Evolutionary conservation across 2,329 filamentous ascomycete genomes (phyloP), one percentile per base, ranked within the genome.

Genomic region (Fusarium transvaalense): DNA sequence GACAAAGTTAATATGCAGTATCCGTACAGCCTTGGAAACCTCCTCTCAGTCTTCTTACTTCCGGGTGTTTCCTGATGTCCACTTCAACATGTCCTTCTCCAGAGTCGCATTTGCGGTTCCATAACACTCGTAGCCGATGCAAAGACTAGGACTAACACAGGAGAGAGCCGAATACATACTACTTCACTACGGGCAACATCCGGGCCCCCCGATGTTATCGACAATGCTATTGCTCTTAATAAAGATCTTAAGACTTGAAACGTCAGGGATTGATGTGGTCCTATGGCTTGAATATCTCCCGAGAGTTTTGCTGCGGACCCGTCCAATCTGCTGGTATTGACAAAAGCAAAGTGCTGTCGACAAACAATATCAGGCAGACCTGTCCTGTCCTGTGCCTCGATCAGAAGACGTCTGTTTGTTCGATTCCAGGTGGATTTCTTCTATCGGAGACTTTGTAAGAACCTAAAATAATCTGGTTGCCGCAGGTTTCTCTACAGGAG

Each of bases 151-250:
- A 32, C 21, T 19, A 21, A 29, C 41, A n/a, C 19, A 38, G 21
- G 46, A 42, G 47, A 63, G 41, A 35, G 29, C 53, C 51, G 50
- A 48, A 42, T 34, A 25, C 38, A 25, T 42, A 46, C 41, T 53
- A 42, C 60, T 64, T 69, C 53, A 56, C 19, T 46, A 52, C 41
- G 34, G 45, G 53, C 35, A 63, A 70, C 50, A 46, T n/a, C 54
- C 46, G 66, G 21, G 23, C 46, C 50, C 54, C 62, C 66, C 43
- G 55, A 19, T 32, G 37, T 68, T 70, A 70, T 66, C 42, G 38
- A 34, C 42, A 56, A 69, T 69, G 66, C 58, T 69, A 69, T 61
- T 19, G 37, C 46, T 67, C 63, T 70, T 64, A 70, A 53, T 34
- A 46, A 27, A 19, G 23, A 43, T 43, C 17, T 50, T 69, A 67